Percentiles rank a stretch among this genome's conserved stretches.
These are phyloP conservation scores for Curvularia sp. DNA, from an alignment of 2,329 filamentous ascomycete species.

Conservation along the genomic window DNA sequence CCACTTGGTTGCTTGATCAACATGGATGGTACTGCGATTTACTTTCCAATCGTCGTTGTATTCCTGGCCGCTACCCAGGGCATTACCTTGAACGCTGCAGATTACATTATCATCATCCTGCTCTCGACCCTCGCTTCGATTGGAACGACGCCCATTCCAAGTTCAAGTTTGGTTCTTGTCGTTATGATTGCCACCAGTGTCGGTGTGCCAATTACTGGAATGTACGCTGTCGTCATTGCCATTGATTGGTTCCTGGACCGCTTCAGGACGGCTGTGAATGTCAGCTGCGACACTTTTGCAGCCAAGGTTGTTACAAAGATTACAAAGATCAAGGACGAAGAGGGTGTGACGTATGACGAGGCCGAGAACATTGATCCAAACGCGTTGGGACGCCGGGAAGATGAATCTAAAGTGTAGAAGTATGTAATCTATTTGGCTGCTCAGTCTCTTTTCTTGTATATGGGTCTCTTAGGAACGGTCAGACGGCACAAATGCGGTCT, in stretches of 20 bases:
- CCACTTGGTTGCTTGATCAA: conserved; percentile 57
- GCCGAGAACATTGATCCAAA: conserved; percentile 15
- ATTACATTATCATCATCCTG: conserved; percentile 60
- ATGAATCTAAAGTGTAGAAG: conserved; percentile 10
- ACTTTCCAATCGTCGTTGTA: conserved; percentile 62
- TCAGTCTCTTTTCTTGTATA: background rate
- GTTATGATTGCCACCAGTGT: conserved; percentile 60
- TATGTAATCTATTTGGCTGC: background rate
- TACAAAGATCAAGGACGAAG: conserved; percentile 47
- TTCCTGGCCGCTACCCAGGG: conserved; percentile 62
- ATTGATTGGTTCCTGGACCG: conserved; percentile 65
- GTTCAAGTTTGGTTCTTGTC: conserved; percentile 59
- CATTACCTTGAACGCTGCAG: conserved; percentile 50
- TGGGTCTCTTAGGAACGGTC: background rate
- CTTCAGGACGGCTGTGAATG: conserved; percentile 61
- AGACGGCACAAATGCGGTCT: background rate
- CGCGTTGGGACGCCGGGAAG: conserved; percentile 14
- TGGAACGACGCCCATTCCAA: conserved; percentile 62
- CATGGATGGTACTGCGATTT: conserved; percentile 58
- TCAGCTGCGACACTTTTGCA: conserved; percentile 60
- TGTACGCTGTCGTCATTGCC: conserved; percentile 62
- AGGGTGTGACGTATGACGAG: conserved; percentile 29
- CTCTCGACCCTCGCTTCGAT: conserved; percentile 61
- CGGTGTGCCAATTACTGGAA: conserved; percentile 56
- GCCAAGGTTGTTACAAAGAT: conserved; percentile 52